These are phyloP conservation scores for Fusarium penzigii DNA, from an alignment of 2,329 filamentous ascomycete genomes.

Conservation along the genomic window DNA sequence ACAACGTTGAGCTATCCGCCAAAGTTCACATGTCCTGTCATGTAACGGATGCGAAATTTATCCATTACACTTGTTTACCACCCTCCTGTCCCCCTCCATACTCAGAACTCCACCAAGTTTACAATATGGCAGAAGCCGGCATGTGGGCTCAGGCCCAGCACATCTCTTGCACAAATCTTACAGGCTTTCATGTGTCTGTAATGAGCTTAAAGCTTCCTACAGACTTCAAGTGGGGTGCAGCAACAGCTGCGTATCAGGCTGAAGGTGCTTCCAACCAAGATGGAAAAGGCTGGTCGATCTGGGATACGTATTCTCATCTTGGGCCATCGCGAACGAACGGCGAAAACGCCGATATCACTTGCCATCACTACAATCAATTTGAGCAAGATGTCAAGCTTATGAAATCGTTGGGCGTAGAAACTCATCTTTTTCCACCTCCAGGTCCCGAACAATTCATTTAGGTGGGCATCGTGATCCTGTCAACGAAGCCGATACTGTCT, in stretches of 20 bases:
- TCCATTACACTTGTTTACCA: too few relatives aligned
- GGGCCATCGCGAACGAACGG: slow-evolving; percentile 34
- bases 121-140: background rate
- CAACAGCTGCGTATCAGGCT: slow-evolving; percentile 38
- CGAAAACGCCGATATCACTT: slow-evolving; percentile 43
- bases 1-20: too few relatives aligned
- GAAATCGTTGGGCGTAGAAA: slow-evolving; percentile 54
- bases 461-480: slow-evolving; percentile 61
- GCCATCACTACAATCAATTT: slow-evolving; percentile 36
- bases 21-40: too few relatives aligned
- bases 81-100: too few relatives aligned
- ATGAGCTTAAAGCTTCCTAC: slow-evolving; percentile 21
- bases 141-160: background rate
- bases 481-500: slow-evolving; percentile 57
- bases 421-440: slow-evolving; percentile 63
- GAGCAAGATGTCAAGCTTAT: slow-evolving; percentile 58
- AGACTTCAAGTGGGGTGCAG: slow-evolving; percentile 37
- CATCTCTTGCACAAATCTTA: background rate
- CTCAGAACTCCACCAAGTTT: too few relatives aligned
- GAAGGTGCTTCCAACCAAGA: slow-evolving; percentile 36
- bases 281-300: slow-evolving; percentile 37
- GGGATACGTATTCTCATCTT: slow-evolving; percentile 37
- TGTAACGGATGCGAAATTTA: too few relatives aligned
- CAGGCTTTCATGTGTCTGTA: background rate
- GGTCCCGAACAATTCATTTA: slow-evolving; percentile 62